Evolutionary conservation across 2,329 filamentous ascomycete genomes (phyloP), one percentile per base, ranked within the genome.

Genomic region (Fusarium guadeloupense): DNA sequence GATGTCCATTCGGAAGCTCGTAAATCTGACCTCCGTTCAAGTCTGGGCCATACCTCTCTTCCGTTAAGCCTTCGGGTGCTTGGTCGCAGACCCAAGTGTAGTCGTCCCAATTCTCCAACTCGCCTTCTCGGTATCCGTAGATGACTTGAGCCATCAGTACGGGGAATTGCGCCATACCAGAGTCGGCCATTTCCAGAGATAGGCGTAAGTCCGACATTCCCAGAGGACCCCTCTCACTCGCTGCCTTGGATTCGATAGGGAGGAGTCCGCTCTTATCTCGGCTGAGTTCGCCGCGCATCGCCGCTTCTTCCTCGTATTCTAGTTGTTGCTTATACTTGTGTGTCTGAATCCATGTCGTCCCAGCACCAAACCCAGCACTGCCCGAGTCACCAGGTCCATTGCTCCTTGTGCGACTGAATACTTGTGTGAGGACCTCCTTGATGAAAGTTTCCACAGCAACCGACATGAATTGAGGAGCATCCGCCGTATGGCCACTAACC

Each of bases 201-300:
- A 97, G 79, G 31, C 90, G 84, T 41, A 97, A 76, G 73, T 97
- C 94, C 16, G 88, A 86, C 77, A 94, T 89, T 13, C 88, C 88
- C 2, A 97, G 76, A 1, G 91, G 86, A 6, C 87, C 85, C 33
- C 92, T 83, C 67, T 89, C 86, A 50, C 85, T 85, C 14, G 90
- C 88, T 47, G 89, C 89, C 71, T 90, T 92, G 4, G 90, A 86
- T 75, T 97, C 93, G 30, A 93, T 79, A 0, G 93, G 94, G 6
- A 97, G 77, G 23, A 96, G 76, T 2, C 93, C 93, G 41, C 85
- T 89, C 56, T 90, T 89, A 54, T 93, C 91, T 64, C 91, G 84
- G 16, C 84, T 80, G 2, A 96, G 74, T 67, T 93, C 90, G 5
- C 93, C 92, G n/a, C 86, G 82, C 34, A 87, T 83, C 21, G 85